These are phyloP conservation scores for Echites panduratus DNA, from an alignment of 257 asterid species.

Conservation along the genomic window DNA sequence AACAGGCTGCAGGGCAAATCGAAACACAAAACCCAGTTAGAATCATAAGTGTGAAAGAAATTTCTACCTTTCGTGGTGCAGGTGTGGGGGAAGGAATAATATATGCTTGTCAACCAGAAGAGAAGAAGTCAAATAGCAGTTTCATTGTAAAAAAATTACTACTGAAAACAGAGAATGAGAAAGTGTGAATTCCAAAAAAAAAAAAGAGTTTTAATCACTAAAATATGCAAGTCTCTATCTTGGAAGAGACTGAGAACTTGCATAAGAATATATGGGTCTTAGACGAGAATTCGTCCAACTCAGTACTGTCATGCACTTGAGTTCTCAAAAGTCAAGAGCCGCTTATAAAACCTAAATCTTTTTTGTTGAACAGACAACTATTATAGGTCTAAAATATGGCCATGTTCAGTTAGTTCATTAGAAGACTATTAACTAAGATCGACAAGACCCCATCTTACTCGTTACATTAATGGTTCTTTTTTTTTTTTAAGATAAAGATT, in stretches of 20 bases:
- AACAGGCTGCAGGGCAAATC: slow-evolving; percentile 16
- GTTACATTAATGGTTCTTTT: not conserved
- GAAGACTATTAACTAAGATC: not conserved
- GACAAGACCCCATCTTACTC: not conserved
- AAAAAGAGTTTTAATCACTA: not conserved
- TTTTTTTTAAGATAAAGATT: not conserved
- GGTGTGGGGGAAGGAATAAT: not conserved
- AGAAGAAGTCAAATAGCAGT: not conserved
- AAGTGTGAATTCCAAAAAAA: not conserved
- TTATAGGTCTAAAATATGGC: not conserved
- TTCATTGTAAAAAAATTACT: not conserved
- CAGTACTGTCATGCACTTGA: not conserved
- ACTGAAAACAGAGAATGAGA: not conserved
- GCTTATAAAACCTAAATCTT: too few species aligned
- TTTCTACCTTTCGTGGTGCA: not conserved
- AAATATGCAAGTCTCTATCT: not conserved
- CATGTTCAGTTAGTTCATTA: not conserved
- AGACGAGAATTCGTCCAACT: not conserved
- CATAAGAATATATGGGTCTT: not conserved
- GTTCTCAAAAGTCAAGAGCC: too few species aligned
- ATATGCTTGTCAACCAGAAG: not conserved
- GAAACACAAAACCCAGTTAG: not conserved
- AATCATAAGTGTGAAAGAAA: not conserved
- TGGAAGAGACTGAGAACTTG: not conserved
- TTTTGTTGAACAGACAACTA: not conserved